Conservation (phyloP, 345 rosid genomes). For the Citrus unshiu region DNA sequence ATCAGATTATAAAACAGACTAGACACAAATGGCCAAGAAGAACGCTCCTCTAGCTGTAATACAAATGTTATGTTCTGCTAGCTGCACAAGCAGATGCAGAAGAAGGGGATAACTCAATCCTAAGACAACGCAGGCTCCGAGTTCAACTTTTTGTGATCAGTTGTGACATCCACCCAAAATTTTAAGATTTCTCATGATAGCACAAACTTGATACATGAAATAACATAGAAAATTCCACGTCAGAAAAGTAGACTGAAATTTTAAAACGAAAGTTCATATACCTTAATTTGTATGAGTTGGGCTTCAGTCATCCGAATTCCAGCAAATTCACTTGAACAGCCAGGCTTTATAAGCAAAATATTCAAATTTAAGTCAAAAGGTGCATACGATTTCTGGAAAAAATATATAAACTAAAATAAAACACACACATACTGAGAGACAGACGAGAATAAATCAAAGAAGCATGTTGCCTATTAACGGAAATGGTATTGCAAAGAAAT, state of each 20-base stretch:
- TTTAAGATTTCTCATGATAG: background rate
- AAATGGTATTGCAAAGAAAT: background rate
- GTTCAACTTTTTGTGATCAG: background rate
- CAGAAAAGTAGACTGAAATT: background rate
- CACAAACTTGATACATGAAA: background rate
- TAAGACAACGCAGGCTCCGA: background rate
- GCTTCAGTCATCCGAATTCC: conserved; percentile 53
- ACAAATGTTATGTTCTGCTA: background rate
- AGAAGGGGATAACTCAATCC: background rate
- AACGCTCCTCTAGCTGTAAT: background rate
- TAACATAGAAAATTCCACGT: background rate
- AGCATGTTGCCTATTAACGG: background rate
- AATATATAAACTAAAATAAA: background rate
- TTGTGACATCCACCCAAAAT: background rate
- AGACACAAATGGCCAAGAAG: background rate
- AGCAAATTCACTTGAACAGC: conserved; percentile 87
- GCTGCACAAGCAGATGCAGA: background rate
- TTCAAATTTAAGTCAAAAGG: background rate
- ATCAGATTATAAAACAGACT: background rate
- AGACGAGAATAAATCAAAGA: background rate
- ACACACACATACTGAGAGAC: background rate
- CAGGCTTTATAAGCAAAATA: conserved; percentile 61
- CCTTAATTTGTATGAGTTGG: conserved; percentile 85
- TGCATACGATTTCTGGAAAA: background rate
- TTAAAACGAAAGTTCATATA: conserved; percentile 10